Base-by-base conservation (phyloP, 331 rosid species). In the Erythrophleum ivorense region DNA sequence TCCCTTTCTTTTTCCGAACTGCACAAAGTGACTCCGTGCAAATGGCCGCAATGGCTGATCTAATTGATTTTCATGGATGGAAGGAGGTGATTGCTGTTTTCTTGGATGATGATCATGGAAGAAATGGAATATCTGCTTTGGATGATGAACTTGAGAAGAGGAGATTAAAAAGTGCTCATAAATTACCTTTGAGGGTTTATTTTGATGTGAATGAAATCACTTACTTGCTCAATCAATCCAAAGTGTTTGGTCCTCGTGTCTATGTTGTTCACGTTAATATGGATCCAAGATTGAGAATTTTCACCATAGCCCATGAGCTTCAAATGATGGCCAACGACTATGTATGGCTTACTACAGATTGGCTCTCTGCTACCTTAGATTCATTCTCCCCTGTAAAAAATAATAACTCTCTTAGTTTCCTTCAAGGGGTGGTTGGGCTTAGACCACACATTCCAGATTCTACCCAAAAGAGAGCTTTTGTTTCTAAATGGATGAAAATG, bases 331-430 rank as follows among this genome's bases (percentile, higher is more conserved):
- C 89, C 29, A 84, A 84, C 40, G 83, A 84, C 45, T 95, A 87
- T 71, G 97, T 89, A 21, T 95, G 99, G 99, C 86, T 95, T 66
- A 93, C 92, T 55, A 92, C 97, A 0, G 97, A 95, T 84, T 95
- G 97, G 97, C 92, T 95, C 59, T 85, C 93, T 80, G 53, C 94
- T 60, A 92, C 98, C 46, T 11, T 93, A 11, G 94, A 91, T 85
- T 92, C 98, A 41, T 82, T 86, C 71, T 79, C 85, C 31, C 80
- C 88, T 24, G 29, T 24, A 2, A 53, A 40, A 68, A 85, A 81
- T 73, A 85, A 29, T 77, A 46, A 92, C 12, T 68, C 94, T 62
- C 81, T 91, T 19, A 52, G 52, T 76, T 45, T 82, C 68, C 87
- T 95, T 21, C 89, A 92, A 86, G 99, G 99, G 29, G 92, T 95